These are phyloP conservation scores for Cryphonectria japonica DNA, from an alignment of 2,329 filamentous ascomycete genomes.

Conservation along the genomic window DNA sequence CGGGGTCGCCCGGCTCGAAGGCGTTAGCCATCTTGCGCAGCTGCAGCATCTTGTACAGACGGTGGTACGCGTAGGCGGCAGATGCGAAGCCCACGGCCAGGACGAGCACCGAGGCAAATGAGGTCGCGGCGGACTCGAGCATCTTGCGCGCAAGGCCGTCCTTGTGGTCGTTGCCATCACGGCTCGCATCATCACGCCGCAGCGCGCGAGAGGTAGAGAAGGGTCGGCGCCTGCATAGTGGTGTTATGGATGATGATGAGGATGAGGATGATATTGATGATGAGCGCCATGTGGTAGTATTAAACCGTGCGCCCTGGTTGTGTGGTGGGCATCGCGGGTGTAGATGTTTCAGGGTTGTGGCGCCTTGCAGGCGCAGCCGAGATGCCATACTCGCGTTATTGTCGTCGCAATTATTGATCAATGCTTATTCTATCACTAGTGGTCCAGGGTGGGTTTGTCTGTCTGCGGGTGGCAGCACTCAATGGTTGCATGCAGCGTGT, in stretches of 20 bases:
- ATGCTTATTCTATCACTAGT: not conserved
- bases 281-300: not conserved
- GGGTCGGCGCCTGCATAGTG: not conserved
- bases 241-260: not conserved
- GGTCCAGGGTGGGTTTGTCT: not conserved
- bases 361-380: conserved; percentile 16
- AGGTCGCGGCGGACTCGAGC: conserved; percentile 75
- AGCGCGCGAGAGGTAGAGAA: conserved; percentile 20
- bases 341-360: conserved; percentile 17
- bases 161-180: conserved; percentile 31
- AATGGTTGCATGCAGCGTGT: not conserved
- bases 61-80: conserved; percentile 79
- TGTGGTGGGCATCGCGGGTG: conserved; percentile 3
- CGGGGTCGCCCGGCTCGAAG: conserved; percentile 89
- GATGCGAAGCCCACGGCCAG: conserved; percentile 66
- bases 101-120: conserved; percentile 73
- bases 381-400: conserved; percentile 9
- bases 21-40: conserved; percentile 92
- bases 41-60: conserved; percentile 86
- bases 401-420: not conserved
- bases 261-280: not conserved
- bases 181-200: conserved; percentile 20
- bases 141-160: conserved; percentile 60
- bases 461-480: not conserved
- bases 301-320: not conserved